Base-by-base conservation (phyloP, 495 filamentous ascomycete genomes). In the Apodospora peruviana region DNA sequence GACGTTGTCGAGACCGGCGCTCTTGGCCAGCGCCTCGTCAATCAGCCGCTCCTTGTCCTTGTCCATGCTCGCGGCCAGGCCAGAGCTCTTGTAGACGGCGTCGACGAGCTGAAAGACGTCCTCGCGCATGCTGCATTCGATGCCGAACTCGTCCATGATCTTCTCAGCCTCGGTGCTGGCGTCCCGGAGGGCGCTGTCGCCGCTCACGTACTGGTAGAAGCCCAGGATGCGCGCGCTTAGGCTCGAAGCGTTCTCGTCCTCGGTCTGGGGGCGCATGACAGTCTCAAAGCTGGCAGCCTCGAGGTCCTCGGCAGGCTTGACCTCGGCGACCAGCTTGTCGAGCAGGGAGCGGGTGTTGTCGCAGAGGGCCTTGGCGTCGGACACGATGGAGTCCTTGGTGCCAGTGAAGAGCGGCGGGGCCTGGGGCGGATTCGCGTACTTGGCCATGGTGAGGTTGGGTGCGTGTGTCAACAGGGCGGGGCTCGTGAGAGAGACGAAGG, bases 371-470 rank as follows among this genome's bases (percentile, higher is more conserved):
- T 91, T 82, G 29, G 91, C 85, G 58, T 91, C 90, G 47, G 78
- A 74, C 18, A 94, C 67, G 46, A 98, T 73, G 38, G 82, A 84
- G 47, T 83, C 71, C 17, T 86, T 81, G 39, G 90, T 96, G 42
- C 87, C 88, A 0, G 81, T 90, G 71, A 96, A 96, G 36, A 82
- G 72, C 16, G 91, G 89, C 34, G 93, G 91, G 18, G 83, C 73
- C 65, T 96, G 90, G 17, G 90, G 90, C 43, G 90, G 90, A 51
- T 77, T 84, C 59, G 77, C 70, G 59, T 79, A 83, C 62, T 74
- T 73, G 51, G 66, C 64, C 53, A 62, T 59, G 51, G 40, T 54
- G 53, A 53, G 40, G 54, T 10, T 50, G 16, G 53, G 23, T 3
- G 48, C n/a, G 50, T 61, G 59, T 4, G 49, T 63, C 22, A 61